Evolutionary conservation across 2,329 filamentous ascomycete genomes (phyloP).

Genomic region (Pseudogymnoascus sp.): DNA sequence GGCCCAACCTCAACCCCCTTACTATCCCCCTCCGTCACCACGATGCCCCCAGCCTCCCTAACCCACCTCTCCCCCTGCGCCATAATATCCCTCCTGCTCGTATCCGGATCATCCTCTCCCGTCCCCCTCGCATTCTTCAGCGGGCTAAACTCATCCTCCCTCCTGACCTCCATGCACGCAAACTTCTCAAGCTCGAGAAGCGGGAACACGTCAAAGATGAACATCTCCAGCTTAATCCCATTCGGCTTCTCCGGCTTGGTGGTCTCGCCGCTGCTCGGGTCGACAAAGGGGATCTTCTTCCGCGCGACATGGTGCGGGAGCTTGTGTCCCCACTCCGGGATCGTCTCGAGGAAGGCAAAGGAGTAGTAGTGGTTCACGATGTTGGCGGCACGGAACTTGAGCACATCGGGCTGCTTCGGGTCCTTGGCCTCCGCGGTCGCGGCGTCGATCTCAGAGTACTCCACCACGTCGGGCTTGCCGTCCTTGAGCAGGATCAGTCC

Average conservation of each 20-base stretch:
- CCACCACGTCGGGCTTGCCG: slow-evolving; percentile 91
- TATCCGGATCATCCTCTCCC: slow-evolving; percentile 88
- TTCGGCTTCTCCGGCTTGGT: slow-evolving; percentile 93
- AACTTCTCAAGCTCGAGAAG: slow-evolving; percentile 80
- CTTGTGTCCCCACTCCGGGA: slow-evolving; percentile 75
- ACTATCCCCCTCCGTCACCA: slow-evolving; percentile 54
- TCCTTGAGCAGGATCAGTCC: slow-evolving; percentile 93
- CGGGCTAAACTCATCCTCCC: slow-evolving; percentile 96
- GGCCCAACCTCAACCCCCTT: slow-evolving; percentile 84
- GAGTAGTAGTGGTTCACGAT: slow-evolving; percentile 99
- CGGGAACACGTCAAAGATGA: slow-evolving; percentile 97
- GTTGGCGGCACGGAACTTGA: slow-evolving; percentile 96
- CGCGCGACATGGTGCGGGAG: slow-evolving; percentile 91
- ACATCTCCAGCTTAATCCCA: slow-evolving; percentile 98
- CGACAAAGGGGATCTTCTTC: slow-evolving; percentile 93
- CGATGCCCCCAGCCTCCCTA: slow-evolving; percentile 65
- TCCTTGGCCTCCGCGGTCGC: slow-evolving; percentile 86
- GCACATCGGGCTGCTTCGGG: slow-evolving; percentile 65
- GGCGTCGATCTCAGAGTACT: slow-evolving; percentile 94
- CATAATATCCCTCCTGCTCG: slow-evolving; percentile 85
- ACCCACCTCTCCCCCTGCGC: slow-evolving; percentile 82
- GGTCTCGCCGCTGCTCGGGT: slow-evolving; percentile 66
- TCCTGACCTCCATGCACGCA: slow-evolving; percentile 88
- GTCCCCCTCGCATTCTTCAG: slow-evolving; percentile 84
- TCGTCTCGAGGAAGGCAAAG: slow-evolving; percentile 81